These are phyloP conservation scores for Noccaea bulbosa DNA, from an alignment of 345 rosid species.

Conservation along the genomic window DNA sequence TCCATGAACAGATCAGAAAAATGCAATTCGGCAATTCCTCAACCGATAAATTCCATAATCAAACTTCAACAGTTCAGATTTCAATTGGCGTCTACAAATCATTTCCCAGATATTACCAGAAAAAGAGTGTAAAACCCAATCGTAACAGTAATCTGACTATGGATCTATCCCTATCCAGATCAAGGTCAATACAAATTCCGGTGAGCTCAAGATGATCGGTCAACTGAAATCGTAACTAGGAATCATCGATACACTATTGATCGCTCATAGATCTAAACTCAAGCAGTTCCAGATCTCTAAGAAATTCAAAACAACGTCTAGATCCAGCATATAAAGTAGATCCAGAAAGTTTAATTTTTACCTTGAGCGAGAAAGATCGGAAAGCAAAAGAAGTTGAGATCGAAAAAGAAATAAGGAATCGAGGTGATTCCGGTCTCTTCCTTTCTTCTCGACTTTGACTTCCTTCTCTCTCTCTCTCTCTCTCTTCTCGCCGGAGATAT, in stretches of 20 bases:
- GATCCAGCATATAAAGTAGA: slow-evolving; percentile 42
- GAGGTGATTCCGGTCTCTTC: slow-evolving; percentile 23
- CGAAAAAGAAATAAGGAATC: slow-evolving; percentile 30
- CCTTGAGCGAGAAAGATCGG: slow-evolving; percentile 39
- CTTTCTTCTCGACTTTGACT: background rate
- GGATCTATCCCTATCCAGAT: slow-evolving; percentile 31
- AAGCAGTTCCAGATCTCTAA: slow-evolving; percentile 30
- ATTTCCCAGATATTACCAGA: slow-evolving; percentile 20
- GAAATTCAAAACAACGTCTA: slow-evolving; percentile 20
- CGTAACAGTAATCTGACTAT: slow-evolving; percentile 10
- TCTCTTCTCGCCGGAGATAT: slow-evolving; percentile 39
- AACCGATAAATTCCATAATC: slow-evolving; percentile 4
- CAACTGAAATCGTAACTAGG: slow-evolving; percentile 11
- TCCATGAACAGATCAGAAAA: slow-evolving; percentile 1
- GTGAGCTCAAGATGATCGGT: slow-evolving; percentile 32
- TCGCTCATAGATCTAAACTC: slow-evolving; percentile 22
- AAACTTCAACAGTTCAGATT: slow-evolving; percentile 29
- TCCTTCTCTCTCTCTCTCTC: slow-evolving; percentile 28
- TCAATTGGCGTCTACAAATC: slow-evolving; percentile 13
- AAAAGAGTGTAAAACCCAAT: background rate
- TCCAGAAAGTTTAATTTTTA: slow-evolving; percentile 21
- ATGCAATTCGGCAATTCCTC: too few species aligned
- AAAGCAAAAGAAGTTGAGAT: slow-evolving; percentile 28
- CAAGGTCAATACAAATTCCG: slow-evolving; percentile 1
- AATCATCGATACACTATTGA: background rate